Percentiles rank a stretch among this genome's conserved stretches.
Conservation (phyloP, 2,329 filamentous ascomycete species). For the Fusarium burgessii region DNA sequence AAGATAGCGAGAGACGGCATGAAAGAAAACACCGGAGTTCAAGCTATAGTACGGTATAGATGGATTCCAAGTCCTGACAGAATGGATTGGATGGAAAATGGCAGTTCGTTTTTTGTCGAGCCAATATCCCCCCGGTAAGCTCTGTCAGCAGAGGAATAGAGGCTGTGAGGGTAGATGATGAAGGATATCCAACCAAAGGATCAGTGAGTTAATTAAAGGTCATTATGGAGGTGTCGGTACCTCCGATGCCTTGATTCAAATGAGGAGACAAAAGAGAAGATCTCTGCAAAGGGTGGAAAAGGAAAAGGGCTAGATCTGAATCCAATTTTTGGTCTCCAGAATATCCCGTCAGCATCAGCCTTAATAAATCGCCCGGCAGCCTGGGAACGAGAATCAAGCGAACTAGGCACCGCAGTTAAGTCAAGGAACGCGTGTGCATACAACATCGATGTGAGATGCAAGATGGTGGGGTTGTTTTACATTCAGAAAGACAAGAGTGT, state of each 20-base stretch:
- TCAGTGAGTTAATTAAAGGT: slow-evolving; percentile 1
- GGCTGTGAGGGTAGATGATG: slow-evolving; percentile 24
- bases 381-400: slow-evolving; percentile 1
- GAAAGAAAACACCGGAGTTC: background rate
- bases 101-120: slow-evolving; percentile 7
- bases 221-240: slow-evolving; percentile 21
- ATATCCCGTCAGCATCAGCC: slow-evolving; percentile 39
- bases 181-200: slow-evolving; percentile 18
- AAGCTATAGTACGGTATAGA: slow-evolving; percentile 5
- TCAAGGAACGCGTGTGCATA: slow-evolving; percentile 28
- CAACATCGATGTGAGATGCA: slow-evolving; percentile 10
- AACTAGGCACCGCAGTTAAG: slow-evolving; percentile 5
- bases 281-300: slow-evolving; percentile 7
- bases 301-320: slow-evolving; percentile 17
- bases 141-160: slow-evolving; percentile 27
- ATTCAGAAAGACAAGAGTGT: background rate
- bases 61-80: background rate
- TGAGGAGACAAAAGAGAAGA: slow-evolving; percentile 22
- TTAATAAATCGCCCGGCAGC: slow-evolving; percentile 28
- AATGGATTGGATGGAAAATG: background rate
- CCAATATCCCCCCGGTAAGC: slow-evolving; percentile 8
- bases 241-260: slow-evolving; percentile 27
- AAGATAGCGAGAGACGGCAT: background rate
- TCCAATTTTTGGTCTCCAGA: slow-evolving; percentile 18
- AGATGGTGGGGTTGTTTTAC: slow-evolving; percentile 23